Percentiles rank a stretch among this genome's conserved stretches.
These are phyloP conservation scores for Sporothrix brasiliensis DNA, from an alignment of 2,329 filamentous ascomycete genomes.

Conservation along the genomic window DNA sequence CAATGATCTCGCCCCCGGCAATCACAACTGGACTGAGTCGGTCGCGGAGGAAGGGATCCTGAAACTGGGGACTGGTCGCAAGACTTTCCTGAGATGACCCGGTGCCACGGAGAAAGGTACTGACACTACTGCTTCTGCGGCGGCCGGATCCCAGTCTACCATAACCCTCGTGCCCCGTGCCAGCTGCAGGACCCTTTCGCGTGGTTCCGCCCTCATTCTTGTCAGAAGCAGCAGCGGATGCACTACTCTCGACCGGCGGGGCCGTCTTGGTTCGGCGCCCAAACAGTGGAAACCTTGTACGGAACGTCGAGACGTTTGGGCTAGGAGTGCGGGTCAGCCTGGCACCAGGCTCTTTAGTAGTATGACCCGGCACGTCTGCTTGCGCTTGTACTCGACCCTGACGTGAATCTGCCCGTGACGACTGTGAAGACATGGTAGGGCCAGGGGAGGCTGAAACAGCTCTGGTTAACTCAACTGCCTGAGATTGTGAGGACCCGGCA, in stretches of 20 bases:
- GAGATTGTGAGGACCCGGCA: background rate
- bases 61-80: slow-evolving; percentile 45
- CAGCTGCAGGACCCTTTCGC: slow-evolving; percentile 80
- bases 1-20: slow-evolving; percentile 63
- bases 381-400: slow-evolving; percentile 5
- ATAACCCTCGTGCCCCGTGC: slow-evolving; percentile 92
- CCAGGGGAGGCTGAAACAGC: slow-evolving; percentile 18
- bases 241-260: slow-evolving; percentile 51
- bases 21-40: slow-evolving; percentile 69
- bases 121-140: slow-evolving; percentile 65
- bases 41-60: slow-evolving; percentile 62
- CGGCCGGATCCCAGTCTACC: slow-evolving; percentile 64
- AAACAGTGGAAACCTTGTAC: slow-evolving; percentile 76
- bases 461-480: slow-evolving; percentile 1
- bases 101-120: slow-evolving; percentile 51
- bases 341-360: slow-evolving; percentile 24
- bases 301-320: slow-evolving; percentile 60
- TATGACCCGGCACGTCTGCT: background rate
- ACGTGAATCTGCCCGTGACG: slow-evolving; percentile 6
- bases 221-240: slow-evolving; percentile 48
- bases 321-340: slow-evolving; percentile 52
- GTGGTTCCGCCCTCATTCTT: slow-evolving; percentile 58
- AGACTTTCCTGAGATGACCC: slow-evolving; percentile 58
- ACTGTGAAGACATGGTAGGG: slow-evolving; percentile 35
- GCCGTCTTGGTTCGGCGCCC: slow-evolving; percentile 69